A percentile compares a stretch with the other conserved stretches of the same genome.
phyloP scores from a whole-genome alignment of 2,329 filamentous ascomycete genomes.

The Nectriaceae sp. region DNA sequence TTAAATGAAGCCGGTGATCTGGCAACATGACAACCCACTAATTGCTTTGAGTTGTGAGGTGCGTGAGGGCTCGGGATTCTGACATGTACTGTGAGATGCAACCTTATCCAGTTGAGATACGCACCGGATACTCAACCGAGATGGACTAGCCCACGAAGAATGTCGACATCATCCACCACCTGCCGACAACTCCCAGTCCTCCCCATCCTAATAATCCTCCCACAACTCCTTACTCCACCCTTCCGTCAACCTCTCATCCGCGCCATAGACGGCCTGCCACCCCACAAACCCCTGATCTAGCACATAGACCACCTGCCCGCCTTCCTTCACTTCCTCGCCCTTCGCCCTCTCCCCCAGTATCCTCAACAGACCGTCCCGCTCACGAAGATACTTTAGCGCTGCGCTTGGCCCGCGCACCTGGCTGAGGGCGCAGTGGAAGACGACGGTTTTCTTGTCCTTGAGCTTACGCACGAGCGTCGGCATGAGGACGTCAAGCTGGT shows the following conservation, averaged over 20 bases:
- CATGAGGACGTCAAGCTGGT: constrained; percentile 72
- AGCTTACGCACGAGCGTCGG: constrained; percentile 82
- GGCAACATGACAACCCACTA: no score
- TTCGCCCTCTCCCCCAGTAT: constrained; percentile 31
- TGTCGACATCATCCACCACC: no score
- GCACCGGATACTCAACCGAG: no score
- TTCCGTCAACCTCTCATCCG: constrained; percentile 80
- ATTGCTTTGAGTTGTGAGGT: no score
- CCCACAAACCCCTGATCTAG: constrained; percentile 81
- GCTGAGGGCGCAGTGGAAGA: constrained; percentile 93
- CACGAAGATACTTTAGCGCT: constrained; percentile 76
- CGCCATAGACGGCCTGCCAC: constrained; percentile 85
- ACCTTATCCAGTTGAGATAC: no score
- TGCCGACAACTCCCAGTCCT: not conserved
- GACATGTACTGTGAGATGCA: no score
- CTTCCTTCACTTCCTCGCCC: constrained; percentile 23
- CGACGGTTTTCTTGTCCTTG: constrained; percentile 75
- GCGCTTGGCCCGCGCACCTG: constrained; percentile 88
- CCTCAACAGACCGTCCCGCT: constrained; percentile 56
- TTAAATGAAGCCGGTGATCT: no score
- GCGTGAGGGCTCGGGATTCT: no score
- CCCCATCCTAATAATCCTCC: constrained; percentile 53
- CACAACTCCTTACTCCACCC: constrained; percentile 84
- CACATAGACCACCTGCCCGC: constrained; percentile 73
- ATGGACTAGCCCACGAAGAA: no score